These are phyloP conservation scores for Ceratocystis destructans DNA, from an alignment of 2,329 filamentous ascomycete species.

Conservation along the genomic window DNA sequence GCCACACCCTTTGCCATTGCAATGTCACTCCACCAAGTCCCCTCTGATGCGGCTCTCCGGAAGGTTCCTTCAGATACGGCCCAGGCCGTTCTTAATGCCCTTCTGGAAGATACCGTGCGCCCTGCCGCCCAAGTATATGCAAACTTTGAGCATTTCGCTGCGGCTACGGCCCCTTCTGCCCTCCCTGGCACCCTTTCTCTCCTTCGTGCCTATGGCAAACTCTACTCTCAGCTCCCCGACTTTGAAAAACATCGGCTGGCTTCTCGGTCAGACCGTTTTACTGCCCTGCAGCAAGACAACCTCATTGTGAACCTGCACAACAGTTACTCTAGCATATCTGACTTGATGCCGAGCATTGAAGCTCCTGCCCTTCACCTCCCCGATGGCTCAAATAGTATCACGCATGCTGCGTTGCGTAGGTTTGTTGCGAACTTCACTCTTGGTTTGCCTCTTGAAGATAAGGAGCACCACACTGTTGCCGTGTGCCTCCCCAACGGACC, in stretches of 20 bases:
- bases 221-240: constrained; percentile 11
- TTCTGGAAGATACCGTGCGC: neutral
- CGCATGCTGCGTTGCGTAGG: constrained; percentile 25
- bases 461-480: constrained; percentile 33
- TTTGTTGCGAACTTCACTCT: constrained; percentile 28
- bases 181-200: constrained; percentile 11
- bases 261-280: neutral
- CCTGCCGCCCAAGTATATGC: neutral
- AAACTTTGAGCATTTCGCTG: constrained; percentile 4
- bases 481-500: constrained; percentile 42
- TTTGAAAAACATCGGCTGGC: constrained; percentile 3
- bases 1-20: no score
- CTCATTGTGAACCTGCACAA: constrained; percentile 23
- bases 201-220: constrained; percentile 14
- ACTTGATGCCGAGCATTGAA: constrained; percentile 25
- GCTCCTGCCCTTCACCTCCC: constrained; percentile 25
- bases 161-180: neutral
- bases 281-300: constrained; percentile 13
- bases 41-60: neutral
- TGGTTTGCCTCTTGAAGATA: constrained; percentile 19
- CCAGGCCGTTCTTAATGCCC: neutral
- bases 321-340: constrained; percentile 29
- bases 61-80: constrained; percentile 2
- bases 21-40: neutral
- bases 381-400: constrained; percentile 23